Evolutionary conservation across 768 basidiomycete genomes (phyloP).

Genomic region (Sistotremastrum niveocremeum): DNA sequence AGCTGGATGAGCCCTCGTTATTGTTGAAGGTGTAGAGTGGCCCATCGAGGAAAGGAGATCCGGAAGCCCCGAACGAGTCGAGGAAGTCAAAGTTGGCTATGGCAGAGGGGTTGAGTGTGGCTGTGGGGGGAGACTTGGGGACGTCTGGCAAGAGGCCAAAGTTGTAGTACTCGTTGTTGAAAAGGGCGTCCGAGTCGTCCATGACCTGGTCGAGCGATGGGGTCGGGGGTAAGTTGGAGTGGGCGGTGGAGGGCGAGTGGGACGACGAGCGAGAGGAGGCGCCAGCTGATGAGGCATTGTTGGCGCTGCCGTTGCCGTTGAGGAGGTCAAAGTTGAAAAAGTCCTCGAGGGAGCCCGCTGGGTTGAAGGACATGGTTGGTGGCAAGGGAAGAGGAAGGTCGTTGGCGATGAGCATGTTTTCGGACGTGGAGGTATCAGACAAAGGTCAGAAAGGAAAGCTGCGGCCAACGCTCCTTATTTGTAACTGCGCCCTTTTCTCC

Average conservation of each 20-base stretch:
- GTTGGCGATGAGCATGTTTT: too few relatives aligned
- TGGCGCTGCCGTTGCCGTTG: slow-evolving; percentile 13
- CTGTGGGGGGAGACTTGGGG: slow-evolving; percentile 11
- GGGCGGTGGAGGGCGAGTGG: slow-evolving; percentile 22
- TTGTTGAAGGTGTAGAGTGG: slow-evolving; percentile 12
- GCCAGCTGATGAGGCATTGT: slow-evolving; percentile 8
- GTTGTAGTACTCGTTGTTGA: slow-evolving; percentile 25
- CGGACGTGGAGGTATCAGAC: too few relatives aligned
- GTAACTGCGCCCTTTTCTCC: too few relatives aligned
- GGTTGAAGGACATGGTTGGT: too few relatives aligned
- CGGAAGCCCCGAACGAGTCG: slow-evolving; percentile 28
- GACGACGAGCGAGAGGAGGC: slow-evolving; percentile 31
- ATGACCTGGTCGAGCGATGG: slow-evolving; percentile 26
- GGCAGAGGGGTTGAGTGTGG: slow-evolving; percentile 5
- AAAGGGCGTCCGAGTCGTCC: slow-evolving; percentile 10
- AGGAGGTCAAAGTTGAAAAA: slow-evolving; percentile 8
- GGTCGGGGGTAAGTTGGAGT: slow-evolving; percentile 24
- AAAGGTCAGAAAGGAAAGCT: too few relatives aligned
- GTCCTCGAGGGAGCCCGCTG: slow-evolving; percentile 3
- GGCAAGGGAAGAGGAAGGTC: too few relatives aligned
- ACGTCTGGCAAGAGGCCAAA: slow-evolving; percentile 33
- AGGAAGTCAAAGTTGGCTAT: slow-evolving; percentile 5
- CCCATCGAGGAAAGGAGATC: slow-evolving; percentile 16
- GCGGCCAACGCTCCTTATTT: too few relatives aligned
- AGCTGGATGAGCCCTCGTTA: slow-evolving; percentile 15